Percentiles rank a stretch among this genome's conserved stretches.
Conservation (phyloP, 495 filamentous ascomycete genomes). For the Talaromyces adpressus region DNA sequence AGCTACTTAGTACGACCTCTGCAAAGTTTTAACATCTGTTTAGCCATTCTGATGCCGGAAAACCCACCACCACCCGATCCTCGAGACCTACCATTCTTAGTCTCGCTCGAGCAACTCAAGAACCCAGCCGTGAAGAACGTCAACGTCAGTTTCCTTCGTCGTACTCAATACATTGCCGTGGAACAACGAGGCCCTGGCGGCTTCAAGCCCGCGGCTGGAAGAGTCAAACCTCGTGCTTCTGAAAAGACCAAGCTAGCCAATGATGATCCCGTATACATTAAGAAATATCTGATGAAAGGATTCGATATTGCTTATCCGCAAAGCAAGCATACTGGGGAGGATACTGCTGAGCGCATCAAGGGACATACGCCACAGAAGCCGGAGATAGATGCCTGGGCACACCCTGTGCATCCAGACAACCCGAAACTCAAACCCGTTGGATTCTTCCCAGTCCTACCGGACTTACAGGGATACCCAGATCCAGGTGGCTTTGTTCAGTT, state of each 20-base stretch:
- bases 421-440: conserved; percentile 71
- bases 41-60: conserved; percentile 75
- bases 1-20: neutral
- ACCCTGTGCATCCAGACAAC: conserved; percentile 76
- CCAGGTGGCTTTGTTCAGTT: conserved; percentile 77
- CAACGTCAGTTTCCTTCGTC: conserved; percentile 87
- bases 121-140: conserved; percentile 64
- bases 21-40: neutral
- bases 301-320: conserved; percentile 75
- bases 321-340: conserved; percentile 50
- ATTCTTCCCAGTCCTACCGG: conserved; percentile 75
- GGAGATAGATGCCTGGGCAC: conserved; percentile 61
- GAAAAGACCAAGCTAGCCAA: conserved; percentile 43
- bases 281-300: conserved; percentile 72
- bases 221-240: conserved; percentile 30
- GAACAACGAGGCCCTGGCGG: conserved; percentile 40
- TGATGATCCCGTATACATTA: conserved; percentile 77
- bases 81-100: conserved; percentile 71
- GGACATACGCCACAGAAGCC: conserved; percentile 48
- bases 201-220: conserved; percentile 30
- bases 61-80: conserved; percentile 66
- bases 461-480: conserved; percentile 84
- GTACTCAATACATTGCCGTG: conserved; percentile 92
- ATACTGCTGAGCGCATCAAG: conserved; percentile 42
- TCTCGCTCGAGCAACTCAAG: conserved; percentile 70